Conservation (phyloP, 352 stramenopile genomes). For the Thalassiosira livingstoniorum region DNA sequence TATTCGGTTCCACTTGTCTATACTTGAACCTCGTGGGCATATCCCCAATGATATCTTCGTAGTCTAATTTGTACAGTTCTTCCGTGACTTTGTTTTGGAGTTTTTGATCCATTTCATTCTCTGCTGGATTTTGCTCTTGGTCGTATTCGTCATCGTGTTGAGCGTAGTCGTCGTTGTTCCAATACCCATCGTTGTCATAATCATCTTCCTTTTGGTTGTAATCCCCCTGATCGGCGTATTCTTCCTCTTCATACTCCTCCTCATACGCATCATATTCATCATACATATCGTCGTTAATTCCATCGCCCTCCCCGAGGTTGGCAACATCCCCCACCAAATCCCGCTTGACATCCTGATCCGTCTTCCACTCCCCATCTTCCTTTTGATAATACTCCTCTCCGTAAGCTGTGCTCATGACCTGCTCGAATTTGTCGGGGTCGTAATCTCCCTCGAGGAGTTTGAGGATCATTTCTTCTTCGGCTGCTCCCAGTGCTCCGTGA, state of each 20-base stretch:
- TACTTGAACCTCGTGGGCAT: conserved; percentile 99
- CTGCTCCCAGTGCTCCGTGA: conserved; percentile 15
- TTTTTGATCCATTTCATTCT: conserved; percentile 82
- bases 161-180: conserved; percentile 52
- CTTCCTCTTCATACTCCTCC: conserved; percentile 61
- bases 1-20: conserved; percentile 92
- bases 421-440: conserved; percentile 96
- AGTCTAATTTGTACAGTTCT: conserved; percentile 98
- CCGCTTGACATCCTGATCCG: conserved; percentile 76
- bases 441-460: conserved; percentile 94
- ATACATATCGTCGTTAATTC: conserved; percentile 70
- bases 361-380: conserved; percentile 84
- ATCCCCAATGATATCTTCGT: conserved; percentile 98
- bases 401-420: conserved; percentile 96
- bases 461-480: conserved; percentile 84
- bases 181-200: conserved; percentile 62
- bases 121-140: conserved; percentile 59
- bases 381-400: conserved; percentile 98
- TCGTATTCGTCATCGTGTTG: conserved; percentile 58
- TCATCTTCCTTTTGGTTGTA: conserved; percentile 32
- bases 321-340: conserved; percentile 64
- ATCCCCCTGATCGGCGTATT: conserved; percentile 65
- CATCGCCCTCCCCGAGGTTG: conserved; percentile 62
- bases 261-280: conserved; percentile 57
- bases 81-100: conserved; percentile 90